Percentiles rank a stretch among this genome's conserved stretches.
phyloP scores from a whole-genome alignment of 805 yeast genomes.

The Saturnispora mendoncae region DNA sequence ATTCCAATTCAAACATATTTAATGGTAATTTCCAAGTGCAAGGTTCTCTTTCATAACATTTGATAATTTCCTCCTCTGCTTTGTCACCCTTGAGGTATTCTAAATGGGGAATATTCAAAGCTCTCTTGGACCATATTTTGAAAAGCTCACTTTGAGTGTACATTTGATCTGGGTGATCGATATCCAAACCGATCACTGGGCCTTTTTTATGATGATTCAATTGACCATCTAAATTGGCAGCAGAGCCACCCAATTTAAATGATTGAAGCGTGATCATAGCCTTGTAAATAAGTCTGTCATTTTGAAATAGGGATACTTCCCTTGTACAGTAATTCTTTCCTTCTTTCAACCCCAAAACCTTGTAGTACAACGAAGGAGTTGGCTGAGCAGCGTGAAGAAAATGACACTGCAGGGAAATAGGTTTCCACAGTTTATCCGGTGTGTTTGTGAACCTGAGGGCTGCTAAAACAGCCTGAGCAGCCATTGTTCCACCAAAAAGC shows the following conservation, averaged over 20 bases:
- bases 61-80: slow-evolving; percentile 18
- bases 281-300: slow-evolving; percentile 40
- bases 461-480: slow-evolving; percentile 57
- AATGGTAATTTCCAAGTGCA: slow-evolving; percentile 28
- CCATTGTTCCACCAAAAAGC: slow-evolving; percentile 62
- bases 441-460: slow-evolving; percentile 44
- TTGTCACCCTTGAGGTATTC: slow-evolving; percentile 18
- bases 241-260: slow-evolving; percentile 25
- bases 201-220: slow-evolving; percentile 21
- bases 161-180: slow-evolving; percentile 24
- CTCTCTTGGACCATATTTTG: slow-evolving; percentile 22
- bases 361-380: slow-evolving; percentile 38
- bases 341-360: slow-evolving; percentile 43
- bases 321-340: slow-evolving; percentile 46
- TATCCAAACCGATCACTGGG: slow-evolving; percentile 25
- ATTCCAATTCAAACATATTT: slow-evolving; percentile 26
- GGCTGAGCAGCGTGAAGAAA: slow-evolving; percentile 50
- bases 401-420: slow-evolving; percentile 55
- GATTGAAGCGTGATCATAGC: slow-evolving; percentile 42
- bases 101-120: slow-evolving; percentile 18
- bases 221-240: slow-evolving; percentile 25
- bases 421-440: slow-evolving; percentile 32
- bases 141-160: slow-evolving; percentile 24
- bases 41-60: slow-evolving; percentile 27
- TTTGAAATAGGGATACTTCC: slow-evolving; percentile 48